phyloP scores from a whole-genome alignment of 139 green algal species.

The Bryopsis sp. region DNA sequence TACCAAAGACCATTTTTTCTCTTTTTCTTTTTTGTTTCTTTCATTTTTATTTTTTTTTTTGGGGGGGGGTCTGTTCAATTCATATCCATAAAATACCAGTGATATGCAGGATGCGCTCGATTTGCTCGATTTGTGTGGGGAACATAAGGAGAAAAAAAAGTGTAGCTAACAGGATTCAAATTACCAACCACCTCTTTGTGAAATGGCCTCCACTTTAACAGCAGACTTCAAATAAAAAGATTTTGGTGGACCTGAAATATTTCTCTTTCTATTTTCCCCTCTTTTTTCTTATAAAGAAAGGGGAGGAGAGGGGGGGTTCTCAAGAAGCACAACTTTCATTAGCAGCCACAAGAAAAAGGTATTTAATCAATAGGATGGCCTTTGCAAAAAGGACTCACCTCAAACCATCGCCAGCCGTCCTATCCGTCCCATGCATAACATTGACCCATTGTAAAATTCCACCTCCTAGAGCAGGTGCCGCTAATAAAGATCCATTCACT shows the following conservation, averaged over 20 bases:
- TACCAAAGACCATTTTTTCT: neutral
- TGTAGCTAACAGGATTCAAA: no score
- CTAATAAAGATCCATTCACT: constrained; percentile 16
- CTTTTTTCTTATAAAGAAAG: constrained; percentile 9
- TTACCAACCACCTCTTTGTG: no score
- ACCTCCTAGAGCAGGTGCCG: neutral
- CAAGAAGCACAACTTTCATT: neutral
- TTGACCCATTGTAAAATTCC: constrained; percentile 12
- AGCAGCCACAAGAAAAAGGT: neutral
- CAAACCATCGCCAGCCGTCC: neutral
- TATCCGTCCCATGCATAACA: neutral
- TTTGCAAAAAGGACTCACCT: neutral
- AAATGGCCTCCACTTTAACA: no score
- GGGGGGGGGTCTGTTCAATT: neutral
- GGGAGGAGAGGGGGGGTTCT: constrained; percentile 1
- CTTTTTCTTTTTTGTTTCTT: neutral
- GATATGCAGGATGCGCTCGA: no score
- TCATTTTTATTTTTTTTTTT: neutral
- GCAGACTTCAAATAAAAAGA: no score
- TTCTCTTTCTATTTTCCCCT: no score
- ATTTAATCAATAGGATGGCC: constrained; percentile 12
- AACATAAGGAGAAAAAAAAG: no score
- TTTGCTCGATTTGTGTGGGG: no score
- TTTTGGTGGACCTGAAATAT: no score
- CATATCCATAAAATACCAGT: neutral